Evolutionary conservation across 305 asterid genomes (phyloP).

Genomic region (Solanum aculeatissimum): DNA sequence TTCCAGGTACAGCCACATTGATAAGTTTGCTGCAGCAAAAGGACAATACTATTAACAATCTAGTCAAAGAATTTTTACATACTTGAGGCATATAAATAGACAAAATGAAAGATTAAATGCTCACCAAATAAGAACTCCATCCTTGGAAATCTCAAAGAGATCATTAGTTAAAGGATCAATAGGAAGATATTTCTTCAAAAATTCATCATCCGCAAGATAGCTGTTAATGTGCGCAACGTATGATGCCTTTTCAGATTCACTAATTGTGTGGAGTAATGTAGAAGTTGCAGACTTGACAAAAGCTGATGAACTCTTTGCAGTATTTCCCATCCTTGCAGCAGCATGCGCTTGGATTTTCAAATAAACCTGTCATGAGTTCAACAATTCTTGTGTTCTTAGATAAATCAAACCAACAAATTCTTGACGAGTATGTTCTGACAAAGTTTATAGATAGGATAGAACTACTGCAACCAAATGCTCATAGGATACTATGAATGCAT

Average conservation of each 20-base stretch:
- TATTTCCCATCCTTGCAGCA: constrained; percentile 25
- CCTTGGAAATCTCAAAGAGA: constrained; percentile 40
- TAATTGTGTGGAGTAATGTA: constrained; percentile 39
- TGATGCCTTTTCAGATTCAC: constrained; percentile 40
- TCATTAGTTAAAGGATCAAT: constrained; percentile 35
- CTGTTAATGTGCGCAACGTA: constrained; percentile 40
- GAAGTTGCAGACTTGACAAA: constrained; percentile 47
- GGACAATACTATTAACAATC: not conserved
- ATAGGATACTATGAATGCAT: not conserved
- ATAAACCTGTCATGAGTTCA: constrained; percentile 24
- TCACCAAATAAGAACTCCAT: constrained; percentile 47
- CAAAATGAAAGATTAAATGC: not conserved
- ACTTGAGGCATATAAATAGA: not conserved
- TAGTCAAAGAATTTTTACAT: not conserved
- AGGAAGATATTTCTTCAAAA: constrained; percentile 33
- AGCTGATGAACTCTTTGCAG: constrained; percentile 36
- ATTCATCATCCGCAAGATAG: constrained; percentile 37
- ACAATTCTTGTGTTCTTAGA: not conserved
- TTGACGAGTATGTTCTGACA: not conserved
- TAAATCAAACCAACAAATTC: not conserved
- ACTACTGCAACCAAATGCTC: not conserved
- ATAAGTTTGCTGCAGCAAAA: constrained; percentile 30
- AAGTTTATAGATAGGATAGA: not conserved
- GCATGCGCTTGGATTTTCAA: constrained; percentile 32
- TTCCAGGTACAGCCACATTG: constrained; percentile 39